phyloP scores from a whole-genome alignment of 768 basidiomycete genomes.

The Polyporus arcularius region DNA sequence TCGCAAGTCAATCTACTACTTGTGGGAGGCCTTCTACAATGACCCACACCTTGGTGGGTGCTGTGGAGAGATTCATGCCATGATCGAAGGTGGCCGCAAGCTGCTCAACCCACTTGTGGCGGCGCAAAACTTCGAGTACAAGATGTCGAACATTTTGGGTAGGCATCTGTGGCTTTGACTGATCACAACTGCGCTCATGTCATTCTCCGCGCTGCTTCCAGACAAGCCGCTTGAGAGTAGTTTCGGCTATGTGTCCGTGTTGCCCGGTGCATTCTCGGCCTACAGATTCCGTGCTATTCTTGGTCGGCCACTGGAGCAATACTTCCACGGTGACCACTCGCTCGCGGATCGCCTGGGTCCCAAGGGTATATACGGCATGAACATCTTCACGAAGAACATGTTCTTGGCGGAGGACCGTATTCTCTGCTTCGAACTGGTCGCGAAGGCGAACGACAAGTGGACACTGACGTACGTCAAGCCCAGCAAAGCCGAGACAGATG shows the following conservation, averaged over 20 bases:
- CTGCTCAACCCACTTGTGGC: conserved; percentile 91
- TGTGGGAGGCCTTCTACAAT: conserved; percentile 92
- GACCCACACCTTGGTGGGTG: conserved; percentile 79
- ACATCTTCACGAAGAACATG: conserved; percentile 96
- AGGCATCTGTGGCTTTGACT: conserved; percentile 15
- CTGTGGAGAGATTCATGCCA: conserved; percentile 95
- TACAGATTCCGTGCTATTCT: conserved; percentile 93
- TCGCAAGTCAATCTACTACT: conserved; percentile 92
- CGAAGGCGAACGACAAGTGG: conserved; percentile 87
- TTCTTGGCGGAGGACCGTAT: conserved; percentile 94
- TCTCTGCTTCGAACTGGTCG: conserved; percentile 94
- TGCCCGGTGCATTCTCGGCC: conserved; percentile 96
- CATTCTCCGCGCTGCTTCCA: conserved; percentile 24
- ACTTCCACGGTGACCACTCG: conserved; percentile 87
- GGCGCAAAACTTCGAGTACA: conserved; percentile 97
- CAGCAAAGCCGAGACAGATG: conserved; percentile 94
- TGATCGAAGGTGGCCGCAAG: conserved; percentile 92
- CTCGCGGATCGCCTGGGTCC: conserved; percentile 88
- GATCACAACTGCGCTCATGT: background rate
- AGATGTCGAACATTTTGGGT: conserved; percentile 97
- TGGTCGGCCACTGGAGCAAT: conserved; percentile 83
- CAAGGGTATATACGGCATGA: conserved; percentile 96
- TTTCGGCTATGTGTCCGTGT: conserved; percentile 93
- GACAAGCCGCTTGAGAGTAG: conserved; percentile 95
- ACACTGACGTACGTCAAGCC: conserved; percentile 92